These are phyloP conservation scores for Hymenoscyphus salicellus DNA, from an alignment of 2,329 filamentous ascomycete species.

Conservation along the genomic window DNA sequence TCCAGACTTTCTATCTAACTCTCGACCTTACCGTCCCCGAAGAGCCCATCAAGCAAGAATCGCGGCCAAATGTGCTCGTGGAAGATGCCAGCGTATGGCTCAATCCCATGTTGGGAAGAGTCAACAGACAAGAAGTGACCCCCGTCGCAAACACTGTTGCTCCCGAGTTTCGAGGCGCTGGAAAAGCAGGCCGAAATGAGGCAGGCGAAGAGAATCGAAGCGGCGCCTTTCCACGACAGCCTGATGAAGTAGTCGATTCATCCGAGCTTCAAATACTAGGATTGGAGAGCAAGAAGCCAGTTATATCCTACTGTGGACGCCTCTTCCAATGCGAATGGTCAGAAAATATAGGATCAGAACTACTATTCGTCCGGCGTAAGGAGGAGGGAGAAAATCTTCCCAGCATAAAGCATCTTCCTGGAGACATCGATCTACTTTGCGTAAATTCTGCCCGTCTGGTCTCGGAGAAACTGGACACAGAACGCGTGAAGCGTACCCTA, in stretches of 20 bases:
- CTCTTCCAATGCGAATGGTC: constrained; percentile 80
- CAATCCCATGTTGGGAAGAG: constrained; percentile 20
- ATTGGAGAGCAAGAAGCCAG: constrained; percentile 70
- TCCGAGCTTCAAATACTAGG: constrained; percentile 71
- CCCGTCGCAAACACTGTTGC: constrained; percentile 6
- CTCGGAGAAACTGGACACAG: constrained; percentile 61
- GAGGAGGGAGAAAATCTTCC: constrained; percentile 43
- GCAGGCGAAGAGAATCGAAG: constrained; percentile 6
- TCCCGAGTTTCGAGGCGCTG: not conserved
- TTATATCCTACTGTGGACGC: constrained; percentile 75
- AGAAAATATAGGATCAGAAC: constrained; percentile 78
- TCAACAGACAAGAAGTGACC: constrained; percentile 6
- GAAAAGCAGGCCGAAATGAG: constrained; percentile 20
- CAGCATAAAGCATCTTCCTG: constrained; percentile 49
- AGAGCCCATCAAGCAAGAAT: constrained; percentile 11
- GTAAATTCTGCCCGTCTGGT: constrained; percentile 67
- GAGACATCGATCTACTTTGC: constrained; percentile 68
- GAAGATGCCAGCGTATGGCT: constrained; percentile 19
- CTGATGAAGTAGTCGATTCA: constrained; percentile 1
- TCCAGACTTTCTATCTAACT: constrained; percentile 61
- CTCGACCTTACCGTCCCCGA: constrained; percentile 54
- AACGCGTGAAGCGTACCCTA: constrained; percentile 29
- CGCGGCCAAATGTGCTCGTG: constrained; percentile 13
- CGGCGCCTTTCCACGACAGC: constrained; percentile 21
- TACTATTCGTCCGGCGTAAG: constrained; percentile 61